phyloP scores from a whole-genome alignment of 352 stramenopile genomes.

The Pythium angustatum region DNA sequence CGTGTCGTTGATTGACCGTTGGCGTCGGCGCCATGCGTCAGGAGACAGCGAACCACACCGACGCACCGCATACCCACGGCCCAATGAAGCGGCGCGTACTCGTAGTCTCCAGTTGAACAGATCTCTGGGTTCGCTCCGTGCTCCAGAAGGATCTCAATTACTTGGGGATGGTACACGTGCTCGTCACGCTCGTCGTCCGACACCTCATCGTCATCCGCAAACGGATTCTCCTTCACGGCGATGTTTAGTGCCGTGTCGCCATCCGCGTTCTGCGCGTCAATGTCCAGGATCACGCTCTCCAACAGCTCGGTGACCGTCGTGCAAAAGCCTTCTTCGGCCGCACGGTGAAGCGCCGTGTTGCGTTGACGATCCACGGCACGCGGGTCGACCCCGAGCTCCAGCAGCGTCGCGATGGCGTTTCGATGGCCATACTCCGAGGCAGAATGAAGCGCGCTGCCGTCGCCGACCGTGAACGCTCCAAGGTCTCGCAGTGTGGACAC shows the following conservation, averaged over 20 bases:
- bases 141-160: background rate
- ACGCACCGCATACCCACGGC: background rate
- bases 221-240: too few species aligned
- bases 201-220: too few species aligned
- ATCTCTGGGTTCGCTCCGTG: background rate
- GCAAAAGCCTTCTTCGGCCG: too few species aligned
- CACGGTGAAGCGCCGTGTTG: too few species aligned
- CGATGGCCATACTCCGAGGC: background rate
- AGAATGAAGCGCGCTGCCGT: background rate
- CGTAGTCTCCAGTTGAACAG: background rate
- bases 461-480: background rate
- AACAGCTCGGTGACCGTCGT: too few species aligned
- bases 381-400: constrained; percentile 4
- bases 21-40: background rate
- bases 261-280: too few species aligned
- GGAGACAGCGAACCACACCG: background rate
- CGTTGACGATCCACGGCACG: too few species aligned
- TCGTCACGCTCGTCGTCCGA: too few species aligned
- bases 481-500: background rate
- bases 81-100: constrained; percentile 5
- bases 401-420: background rate
- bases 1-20: background rate
- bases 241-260: too few species aligned
- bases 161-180: background rate
- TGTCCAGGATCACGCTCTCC: too few species aligned